phyloP scores from a whole-genome alignment of 305 asterid genomes.

The Fraxinus greggii region DNA sequence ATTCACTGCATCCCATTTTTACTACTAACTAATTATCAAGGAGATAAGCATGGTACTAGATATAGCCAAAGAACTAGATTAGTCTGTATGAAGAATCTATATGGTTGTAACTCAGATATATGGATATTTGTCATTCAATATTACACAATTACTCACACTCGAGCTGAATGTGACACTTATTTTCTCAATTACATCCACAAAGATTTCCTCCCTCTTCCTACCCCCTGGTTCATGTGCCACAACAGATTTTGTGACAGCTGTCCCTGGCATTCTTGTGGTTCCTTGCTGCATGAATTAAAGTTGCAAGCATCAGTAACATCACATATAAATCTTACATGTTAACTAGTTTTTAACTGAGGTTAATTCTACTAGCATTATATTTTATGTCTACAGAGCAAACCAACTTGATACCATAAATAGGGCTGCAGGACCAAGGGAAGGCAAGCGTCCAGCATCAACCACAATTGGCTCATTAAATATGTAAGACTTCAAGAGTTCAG shows the following conservation, averaged over 20 bases:
- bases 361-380: constrained; percentile 1
- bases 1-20: constrained; percentile 1
- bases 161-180: constrained; percentile 97
- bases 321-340: background rate
- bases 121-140: constrained; percentile 7
- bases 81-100: constrained; percentile 11
- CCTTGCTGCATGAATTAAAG: constrained; percentile 76
- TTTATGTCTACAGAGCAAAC: constrained; percentile 5
- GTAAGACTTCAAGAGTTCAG: constrained; percentile 89
- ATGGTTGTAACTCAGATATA: background rate
- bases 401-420: constrained; percentile 71
- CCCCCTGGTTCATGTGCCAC: constrained; percentile 98
- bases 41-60: background rate
- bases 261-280: constrained; percentile 95
- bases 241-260: constrained; percentile 95
- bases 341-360: background rate
- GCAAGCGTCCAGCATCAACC: constrained; percentile 82
- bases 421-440: constrained; percentile 93
- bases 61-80: background rate
- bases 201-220: constrained; percentile 95
- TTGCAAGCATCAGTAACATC: constrained; percentile 25
- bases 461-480: constrained; percentile 91
- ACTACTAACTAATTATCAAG: constrained; percentile 8
- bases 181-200: constrained; percentile 96
- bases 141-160: constrained; percentile 66